Conservation (phyloP, 148 eudicot genomes). For the Camellia japonica region DNA sequence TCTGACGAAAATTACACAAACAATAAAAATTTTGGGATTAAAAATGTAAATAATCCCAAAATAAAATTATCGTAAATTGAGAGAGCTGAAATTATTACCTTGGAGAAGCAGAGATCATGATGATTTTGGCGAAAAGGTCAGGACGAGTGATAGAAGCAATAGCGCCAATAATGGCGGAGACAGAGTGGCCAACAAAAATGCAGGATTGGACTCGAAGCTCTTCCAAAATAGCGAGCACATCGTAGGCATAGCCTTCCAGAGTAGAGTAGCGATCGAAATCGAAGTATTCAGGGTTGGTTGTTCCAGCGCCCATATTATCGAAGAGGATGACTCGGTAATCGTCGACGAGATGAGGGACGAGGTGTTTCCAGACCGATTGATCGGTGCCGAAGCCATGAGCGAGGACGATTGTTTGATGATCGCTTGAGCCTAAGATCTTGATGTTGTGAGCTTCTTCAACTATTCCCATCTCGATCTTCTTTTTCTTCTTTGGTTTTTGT, state of each 20-base stretch:
- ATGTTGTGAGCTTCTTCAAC: conserved; percentile 84
- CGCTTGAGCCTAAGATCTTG: conserved; percentile 50
- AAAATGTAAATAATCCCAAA: no score
- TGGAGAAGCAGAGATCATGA: conserved; percentile 64
- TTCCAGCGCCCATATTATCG: conserved; percentile 92
- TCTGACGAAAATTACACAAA: no score
- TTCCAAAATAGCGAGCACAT: conserved; percentile 65
- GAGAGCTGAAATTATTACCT: conserved; percentile 33
- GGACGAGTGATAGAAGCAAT: conserved; percentile 77
- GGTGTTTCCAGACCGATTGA: conserved; percentile 88
- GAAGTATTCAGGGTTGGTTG: conserved; percentile 86
- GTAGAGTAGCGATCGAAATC: conserved; percentile 72
- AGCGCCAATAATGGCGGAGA: conserved; percentile 70
- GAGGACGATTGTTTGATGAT: conserved; percentile 39
- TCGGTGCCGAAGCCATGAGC: conserved; percentile 92
- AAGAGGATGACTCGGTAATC: conserved; percentile 57
- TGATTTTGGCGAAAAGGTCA: conserved; percentile 69
- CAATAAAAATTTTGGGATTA: no score
- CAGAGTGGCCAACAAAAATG: conserved; percentile 77
- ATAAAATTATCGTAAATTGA: no score
- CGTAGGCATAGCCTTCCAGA: conserved; percentile 68
- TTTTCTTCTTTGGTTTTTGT: background rate
- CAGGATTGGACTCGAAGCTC: conserved; percentile 52
- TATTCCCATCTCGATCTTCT: conserved; percentile 46
- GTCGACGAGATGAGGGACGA: conserved; percentile 66